Conservation (phyloP, 768 basidiomycete species). For the Hypholoma sublateritium region DNA sequence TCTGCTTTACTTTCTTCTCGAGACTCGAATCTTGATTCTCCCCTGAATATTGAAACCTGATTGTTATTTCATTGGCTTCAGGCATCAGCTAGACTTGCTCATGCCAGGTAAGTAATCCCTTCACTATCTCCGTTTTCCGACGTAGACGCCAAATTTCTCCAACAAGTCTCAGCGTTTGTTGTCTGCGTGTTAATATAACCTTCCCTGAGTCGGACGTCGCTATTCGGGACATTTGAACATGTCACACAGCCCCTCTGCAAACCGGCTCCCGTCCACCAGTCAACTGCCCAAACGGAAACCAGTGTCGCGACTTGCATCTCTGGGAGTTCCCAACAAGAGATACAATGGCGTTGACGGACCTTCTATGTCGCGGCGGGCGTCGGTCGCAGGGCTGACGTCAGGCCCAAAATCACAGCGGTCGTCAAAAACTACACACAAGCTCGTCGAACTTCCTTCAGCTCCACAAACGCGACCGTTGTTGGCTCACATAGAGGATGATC, state of each 20-base stretch:
- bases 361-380: constrained; percentile 33
- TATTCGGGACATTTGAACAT: background rate
- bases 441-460: constrained; percentile 86
- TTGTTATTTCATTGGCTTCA: no score
- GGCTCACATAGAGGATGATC: constrained; percentile 40
- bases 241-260: constrained; percentile 14
- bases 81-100: no score
- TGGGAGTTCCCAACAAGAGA: constrained; percentile 22
- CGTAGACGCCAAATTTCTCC: no score
- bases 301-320: constrained; percentile 27
- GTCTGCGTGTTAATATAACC: no score
- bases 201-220: no score
- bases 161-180: no score
- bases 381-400: constrained; percentile 37
- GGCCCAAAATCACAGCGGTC: constrained; percentile 68
- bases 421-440: constrained; percentile 89
- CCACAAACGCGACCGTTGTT: constrained; percentile 79
- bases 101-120: no score
- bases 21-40: no score
- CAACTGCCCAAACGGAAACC: constrained; percentile 32
- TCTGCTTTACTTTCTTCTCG: no score
- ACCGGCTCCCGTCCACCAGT: constrained; percentile 25
- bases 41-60: no score
- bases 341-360: constrained; percentile 12
- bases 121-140: no score